These are phyloP conservation scores for Solanum boliviense DNA, from an alignment of 257 asterid genomes.

Conservation along the genomic window DNA sequence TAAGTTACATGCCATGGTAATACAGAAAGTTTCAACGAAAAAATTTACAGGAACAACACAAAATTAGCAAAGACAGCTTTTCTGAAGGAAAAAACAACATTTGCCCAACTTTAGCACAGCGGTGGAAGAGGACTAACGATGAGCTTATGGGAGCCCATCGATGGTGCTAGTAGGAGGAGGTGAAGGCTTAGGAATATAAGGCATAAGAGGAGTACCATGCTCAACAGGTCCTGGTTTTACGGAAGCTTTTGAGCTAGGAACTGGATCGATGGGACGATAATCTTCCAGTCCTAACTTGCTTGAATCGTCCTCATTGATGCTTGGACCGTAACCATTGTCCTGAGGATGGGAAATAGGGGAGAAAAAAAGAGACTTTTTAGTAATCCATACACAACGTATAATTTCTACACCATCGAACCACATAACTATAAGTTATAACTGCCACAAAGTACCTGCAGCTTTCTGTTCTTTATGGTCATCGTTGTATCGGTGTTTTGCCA, in stretches of 20 bases:
- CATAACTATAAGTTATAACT: background rate
- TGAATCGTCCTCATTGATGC: background rate
- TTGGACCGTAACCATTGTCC: slow-evolving; percentile 10
- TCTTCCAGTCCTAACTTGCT: slow-evolving; percentile 40
- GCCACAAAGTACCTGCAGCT: background rate
- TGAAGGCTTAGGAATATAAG: slow-evolving; percentile 76
- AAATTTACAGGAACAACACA: background rate
- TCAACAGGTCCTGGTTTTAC: slow-evolving; percentile 63
- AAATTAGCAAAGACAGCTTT: background rate
- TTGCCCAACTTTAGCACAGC: background rate
- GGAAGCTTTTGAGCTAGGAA: slow-evolving; percentile 63
- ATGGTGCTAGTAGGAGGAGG: slow-evolving; percentile 27
- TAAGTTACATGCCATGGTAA: background rate
- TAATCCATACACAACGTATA: background rate
- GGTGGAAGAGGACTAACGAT: background rate
- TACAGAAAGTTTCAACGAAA: background rate
- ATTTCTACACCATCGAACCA: background rate
- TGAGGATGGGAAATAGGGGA: background rate
- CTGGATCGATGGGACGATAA: slow-evolving; percentile 68
- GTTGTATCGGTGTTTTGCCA: background rate
- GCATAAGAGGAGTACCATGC: slow-evolving; percentile 82
- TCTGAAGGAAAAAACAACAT: background rate
- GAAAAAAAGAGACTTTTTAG: background rate
- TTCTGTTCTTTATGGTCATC: background rate
- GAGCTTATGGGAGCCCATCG: background rate